Percentiles rank a stretch among this genome's conserved stretches.
Evolutionary conservation across 148 eudicot genomes (phyloP).

Genomic region (Silene latifolia): DNA sequence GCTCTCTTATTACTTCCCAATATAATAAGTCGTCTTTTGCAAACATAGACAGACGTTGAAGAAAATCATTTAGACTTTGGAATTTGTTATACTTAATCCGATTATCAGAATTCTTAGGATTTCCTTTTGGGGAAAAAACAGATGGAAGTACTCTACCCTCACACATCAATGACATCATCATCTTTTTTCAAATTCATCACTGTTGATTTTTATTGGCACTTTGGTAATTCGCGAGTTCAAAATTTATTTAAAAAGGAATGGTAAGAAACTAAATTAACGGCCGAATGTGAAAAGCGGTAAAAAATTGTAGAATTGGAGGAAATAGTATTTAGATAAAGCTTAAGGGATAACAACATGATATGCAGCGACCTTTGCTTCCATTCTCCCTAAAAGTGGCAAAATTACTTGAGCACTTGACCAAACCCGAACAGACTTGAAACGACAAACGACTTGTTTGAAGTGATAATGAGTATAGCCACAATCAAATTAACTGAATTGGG

Average conservation of each 20-base stretch:
- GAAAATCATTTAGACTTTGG: background rate
- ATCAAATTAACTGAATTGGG: no score
- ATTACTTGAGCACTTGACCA: background rate
- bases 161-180: background rate
- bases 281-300: no score
- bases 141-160: background rate
- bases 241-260: no score
- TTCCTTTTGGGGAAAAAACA: background rate
- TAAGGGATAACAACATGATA: background rate
- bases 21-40: background rate
- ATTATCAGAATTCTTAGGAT: background rate
- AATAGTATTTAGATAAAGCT: no score
- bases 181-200: background rate
- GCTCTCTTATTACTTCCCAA: slow-evolving; percentile 14
- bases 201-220: background rate
- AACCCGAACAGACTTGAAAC: background rate
- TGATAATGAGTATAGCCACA: no score
- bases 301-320: no score
- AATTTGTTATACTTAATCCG: background rate
- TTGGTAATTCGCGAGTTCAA: background rate
- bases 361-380: background rate
- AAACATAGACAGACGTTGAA: slow-evolving; percentile 1
- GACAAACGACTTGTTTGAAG: background rate
- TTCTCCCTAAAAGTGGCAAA: background rate
- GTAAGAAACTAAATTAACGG: no score